phyloP scores from a whole-genome alignment of 1,139 yeast genomes.

The Hansenula lynferdii region DNA sequence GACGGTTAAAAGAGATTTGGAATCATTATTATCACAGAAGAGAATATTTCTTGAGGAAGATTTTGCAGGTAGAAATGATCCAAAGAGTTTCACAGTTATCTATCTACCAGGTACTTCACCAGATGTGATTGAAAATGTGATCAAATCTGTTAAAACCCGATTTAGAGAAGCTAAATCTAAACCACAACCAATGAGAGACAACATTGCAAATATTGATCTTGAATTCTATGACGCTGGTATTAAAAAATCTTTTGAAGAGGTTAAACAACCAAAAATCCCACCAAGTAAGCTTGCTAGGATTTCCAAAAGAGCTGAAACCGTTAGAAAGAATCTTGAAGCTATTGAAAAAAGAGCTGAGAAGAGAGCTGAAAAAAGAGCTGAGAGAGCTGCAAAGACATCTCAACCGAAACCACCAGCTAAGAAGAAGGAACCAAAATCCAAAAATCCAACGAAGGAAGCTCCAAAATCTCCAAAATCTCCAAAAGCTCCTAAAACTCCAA shows the following conservation, averaged over 20 bases:
- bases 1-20: constrained; percentile 25
- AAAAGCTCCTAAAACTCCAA: background rate
- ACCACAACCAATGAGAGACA: constrained; percentile 7
- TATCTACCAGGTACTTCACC: background rate
- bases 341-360: background rate
- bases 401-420: too few species aligned
- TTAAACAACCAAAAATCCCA: too few species aligned
- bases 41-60: constrained; percentile 18
- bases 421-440: background rate
- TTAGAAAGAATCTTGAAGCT: background rate
- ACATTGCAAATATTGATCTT: constrained; percentile 13
- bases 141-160: background rate
- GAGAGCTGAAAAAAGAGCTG: background rate
- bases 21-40: constrained; percentile 20
- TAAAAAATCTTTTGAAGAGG: background rate
- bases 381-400: too few species aligned
- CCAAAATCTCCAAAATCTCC: background rate
- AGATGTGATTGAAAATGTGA: background rate
- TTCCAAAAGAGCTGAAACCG: too few species aligned
- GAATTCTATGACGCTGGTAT: constrained; percentile 16
- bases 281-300: too few species aligned
- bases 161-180: too few species aligned
- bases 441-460: background rate
- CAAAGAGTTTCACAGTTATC: background rate
- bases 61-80: constrained; percentile 6